Percentiles rank a stretch among this genome's conserved stretches.
phyloP scores from a whole-genome alignment of 129 eudicot genomes.

The Tagetes erecta region DNA sequence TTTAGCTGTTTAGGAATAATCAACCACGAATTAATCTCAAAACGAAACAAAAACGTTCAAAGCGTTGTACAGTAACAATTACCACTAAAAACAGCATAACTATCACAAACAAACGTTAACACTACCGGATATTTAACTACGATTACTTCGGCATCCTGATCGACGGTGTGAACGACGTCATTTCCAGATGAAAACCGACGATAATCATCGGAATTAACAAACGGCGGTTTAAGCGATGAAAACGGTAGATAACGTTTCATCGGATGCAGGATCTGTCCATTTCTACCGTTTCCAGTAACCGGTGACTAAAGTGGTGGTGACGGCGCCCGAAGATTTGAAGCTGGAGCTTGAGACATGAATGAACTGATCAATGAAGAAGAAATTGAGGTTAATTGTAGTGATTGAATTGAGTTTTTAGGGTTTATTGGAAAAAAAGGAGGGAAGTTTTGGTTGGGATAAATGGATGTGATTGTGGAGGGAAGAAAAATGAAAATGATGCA shows the following conservation, averaged over 20 bases:
- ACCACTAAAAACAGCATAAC: not conserved
- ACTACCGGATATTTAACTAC: constrained; percentile 80
- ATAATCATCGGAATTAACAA: constrained; percentile 59
- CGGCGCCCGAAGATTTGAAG: constrained; percentile 51
- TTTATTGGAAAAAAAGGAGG: constrained; percentile 44
- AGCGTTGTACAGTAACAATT: not conserved
- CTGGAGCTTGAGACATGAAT: constrained; percentile 46
- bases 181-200: constrained; percentile 58
- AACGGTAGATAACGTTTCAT: constrained; percentile 68
- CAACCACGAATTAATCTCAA: not conserved
- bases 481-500: constrained; percentile 25
- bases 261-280: constrained; percentile 52
- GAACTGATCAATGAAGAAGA: not conserved
- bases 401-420: constrained; percentile 26
- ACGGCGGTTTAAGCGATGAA: constrained; percentile 72
- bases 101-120: constrained; percentile 10
- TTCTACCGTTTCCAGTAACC: constrained; percentile 34
- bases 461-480: constrained; percentile 73
- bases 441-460: constrained; percentile 90
- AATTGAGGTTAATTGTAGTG: not conserved
- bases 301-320: constrained; percentile 36
- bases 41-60: not conserved
- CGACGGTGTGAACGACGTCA: constrained; percentile 34
- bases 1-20: constrained; percentile 2
- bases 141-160: constrained; percentile 59